These are phyloP conservation scores for Tolypocladium tundrense DNA, from an alignment of 2,329 filamentous ascomycete species.

Conservation along the genomic window DNA sequence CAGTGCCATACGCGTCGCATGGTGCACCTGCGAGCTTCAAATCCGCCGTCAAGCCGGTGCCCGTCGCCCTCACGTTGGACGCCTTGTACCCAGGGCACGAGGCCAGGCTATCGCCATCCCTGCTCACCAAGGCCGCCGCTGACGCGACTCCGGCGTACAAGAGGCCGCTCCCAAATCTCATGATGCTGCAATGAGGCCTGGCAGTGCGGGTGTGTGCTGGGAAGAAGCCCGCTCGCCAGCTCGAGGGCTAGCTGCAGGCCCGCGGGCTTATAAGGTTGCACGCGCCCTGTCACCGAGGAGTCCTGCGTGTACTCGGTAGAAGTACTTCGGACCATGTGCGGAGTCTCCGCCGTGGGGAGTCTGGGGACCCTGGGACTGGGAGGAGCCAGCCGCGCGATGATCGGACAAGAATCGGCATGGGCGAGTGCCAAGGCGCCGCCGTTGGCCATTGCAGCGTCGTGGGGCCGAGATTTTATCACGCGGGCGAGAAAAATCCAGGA, in stretches of 20 bases:
- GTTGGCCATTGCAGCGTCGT: not conserved
- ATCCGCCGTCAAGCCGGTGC: conserved; percentile 54
- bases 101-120: conserved; percentile 8
- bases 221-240: not conserved
- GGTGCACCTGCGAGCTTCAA: conserved; percentile 57
- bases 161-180: conserved; percentile 10
- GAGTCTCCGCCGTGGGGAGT: not conserved
- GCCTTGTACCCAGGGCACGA: conserved; percentile 62
- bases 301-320: not conserved
- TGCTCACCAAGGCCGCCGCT: conserved; percentile 6
- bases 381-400: not conserved
- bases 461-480: not conserved
- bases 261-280: not conserved
- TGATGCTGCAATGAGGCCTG: not conserved
- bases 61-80: conserved; percentile 42
- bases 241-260: not conserved
- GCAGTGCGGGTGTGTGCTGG: not conserved
- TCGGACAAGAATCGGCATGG: not conserved
- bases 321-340: not conserved
- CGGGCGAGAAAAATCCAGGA: too few species aligned
- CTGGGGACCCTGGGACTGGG: not conserved
- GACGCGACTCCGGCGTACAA: conserved; percentile 10
- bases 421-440: not conserved
- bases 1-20: conserved; percentile 71
- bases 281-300: not conserved